Percentiles rank a stretch among this genome's conserved stretches.
phyloP scores from a whole-genome alignment of 2,329 filamentous ascomycete genomes.

The Onygenales sp. region DNA sequence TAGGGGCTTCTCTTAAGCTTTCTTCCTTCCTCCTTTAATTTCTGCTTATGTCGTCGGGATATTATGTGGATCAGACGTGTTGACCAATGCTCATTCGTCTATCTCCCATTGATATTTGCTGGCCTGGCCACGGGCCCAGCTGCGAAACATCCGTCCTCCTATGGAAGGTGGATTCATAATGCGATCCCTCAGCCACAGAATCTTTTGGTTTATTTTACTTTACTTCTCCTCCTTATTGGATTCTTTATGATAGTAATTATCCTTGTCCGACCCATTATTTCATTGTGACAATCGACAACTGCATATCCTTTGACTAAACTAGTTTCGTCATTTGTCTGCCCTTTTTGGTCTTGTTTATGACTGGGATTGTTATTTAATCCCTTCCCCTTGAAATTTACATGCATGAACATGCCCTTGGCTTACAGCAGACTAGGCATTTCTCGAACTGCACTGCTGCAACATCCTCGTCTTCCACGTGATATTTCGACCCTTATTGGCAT shows the following conservation, averaged over 20 bases:
- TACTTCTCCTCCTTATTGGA: neutral
- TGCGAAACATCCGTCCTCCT: neutral
- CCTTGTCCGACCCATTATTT: neutral
- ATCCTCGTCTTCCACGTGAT: neutral
- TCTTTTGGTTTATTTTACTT: neutral
- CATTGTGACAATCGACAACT: neutral
- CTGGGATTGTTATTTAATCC: neutral
- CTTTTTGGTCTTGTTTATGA: neutral
- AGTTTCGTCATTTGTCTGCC: neutral
- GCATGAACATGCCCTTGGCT: neutral
- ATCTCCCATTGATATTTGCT: neutral
- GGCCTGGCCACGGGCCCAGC: neutral
- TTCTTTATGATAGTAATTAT: neutral
- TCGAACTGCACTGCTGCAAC: neutral
- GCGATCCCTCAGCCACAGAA: neutral
- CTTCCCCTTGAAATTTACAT: neutral
- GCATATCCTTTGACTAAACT: neutral
- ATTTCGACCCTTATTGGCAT: neutral
- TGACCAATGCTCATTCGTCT: neutral
- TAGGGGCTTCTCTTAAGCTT: neutral
- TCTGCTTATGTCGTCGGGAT: neutral
- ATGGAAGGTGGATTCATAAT: too few relatives aligned
- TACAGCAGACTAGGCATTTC: neutral
- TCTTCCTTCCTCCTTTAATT: neutral
- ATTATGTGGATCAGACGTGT: too few relatives aligned